A percentile compares a stretch with the other conserved stretches of the same genome.
Evolutionary conservation across 2,329 filamentous ascomycete genomes (phyloP).

Genomic region (Fusarium ramigenum): DNA sequence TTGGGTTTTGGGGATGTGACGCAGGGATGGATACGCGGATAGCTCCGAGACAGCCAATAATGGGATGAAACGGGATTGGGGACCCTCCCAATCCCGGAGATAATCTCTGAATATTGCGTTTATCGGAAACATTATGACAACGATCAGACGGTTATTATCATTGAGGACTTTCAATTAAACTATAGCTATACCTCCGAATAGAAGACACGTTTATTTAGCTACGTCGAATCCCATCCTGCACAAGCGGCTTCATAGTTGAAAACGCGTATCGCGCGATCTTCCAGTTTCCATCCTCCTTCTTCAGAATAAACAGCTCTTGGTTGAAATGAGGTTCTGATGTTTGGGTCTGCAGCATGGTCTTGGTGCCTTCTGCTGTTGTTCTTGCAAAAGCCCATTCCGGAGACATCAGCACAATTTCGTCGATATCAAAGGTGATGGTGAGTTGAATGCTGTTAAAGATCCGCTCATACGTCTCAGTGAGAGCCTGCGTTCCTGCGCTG

Average conservation of each 20-base stretch:
- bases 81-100: not conserved
- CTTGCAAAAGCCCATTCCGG: not conserved
- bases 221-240: not conserved
- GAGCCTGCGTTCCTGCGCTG: not conserved
- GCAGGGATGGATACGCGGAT: not conserved
- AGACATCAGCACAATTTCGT: not conserved
- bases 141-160: not conserved
- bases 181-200: rapidly evolving
- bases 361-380: not conserved
- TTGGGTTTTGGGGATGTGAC: not conserved
- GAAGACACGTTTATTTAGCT: not conserved
- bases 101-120: rapidly evolving
- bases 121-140: not conserved
- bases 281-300: not conserved
- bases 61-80: not conserved
- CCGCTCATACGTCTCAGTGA: rapidly evolving
- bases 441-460: not conserved
- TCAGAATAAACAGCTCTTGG: not conserved
- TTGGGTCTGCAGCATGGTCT: not conserved
- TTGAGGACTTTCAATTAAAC: too few relatives aligned
- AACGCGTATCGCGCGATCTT: not conserved
- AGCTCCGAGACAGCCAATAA: not conserved
- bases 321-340: not conserved
- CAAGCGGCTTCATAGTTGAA: not conserved
- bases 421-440: rapidly evolving